Evolutionary conservation across 768 basidiomycete species (phyloP).

Genomic region (Jaapia argillacea): DNA sequence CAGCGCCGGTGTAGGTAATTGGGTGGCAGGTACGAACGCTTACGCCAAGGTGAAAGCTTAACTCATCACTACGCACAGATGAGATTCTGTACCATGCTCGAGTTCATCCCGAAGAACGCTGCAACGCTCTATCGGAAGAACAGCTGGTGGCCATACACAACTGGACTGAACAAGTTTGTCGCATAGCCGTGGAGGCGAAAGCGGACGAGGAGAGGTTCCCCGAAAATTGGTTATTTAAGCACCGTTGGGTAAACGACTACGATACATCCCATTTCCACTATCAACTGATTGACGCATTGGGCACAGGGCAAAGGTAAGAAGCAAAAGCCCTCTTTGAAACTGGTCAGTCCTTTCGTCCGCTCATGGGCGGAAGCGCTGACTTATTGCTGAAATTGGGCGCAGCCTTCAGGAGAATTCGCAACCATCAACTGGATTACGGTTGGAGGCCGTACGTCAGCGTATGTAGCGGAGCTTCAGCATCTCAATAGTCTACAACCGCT

Average conservation of each 20-base stretch:
- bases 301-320: slow-evolving; percentile 53
- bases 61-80: slow-evolving; percentile 33
- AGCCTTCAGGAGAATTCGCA: slow-evolving; percentile 64
- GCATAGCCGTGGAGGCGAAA: slow-evolving; percentile 53
- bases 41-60: too few relatives aligned
- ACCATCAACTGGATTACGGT: slow-evolving; percentile 70
- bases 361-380: background rate
- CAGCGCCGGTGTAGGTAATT: slow-evolving; percentile 75
- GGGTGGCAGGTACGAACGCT: slow-evolving; percentile 56
- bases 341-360: slow-evolving; percentile 24
- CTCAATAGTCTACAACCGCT: too few relatives aligned
- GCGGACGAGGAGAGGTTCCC: slow-evolving; percentile 65
- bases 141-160: slow-evolving; percentile 42
- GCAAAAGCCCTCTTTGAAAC: slow-evolving; percentile 30
- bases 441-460: slow-evolving; percentile 71
- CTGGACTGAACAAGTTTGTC: slow-evolving; percentile 45
- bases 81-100: slow-evolving; percentile 68
- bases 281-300: too few relatives aligned
- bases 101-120: slow-evolving; percentile 63
- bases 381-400: background rate
- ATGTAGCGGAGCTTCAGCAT: slow-evolving; percentile 51
- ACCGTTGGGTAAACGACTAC: slow-evolving; percentile 49
- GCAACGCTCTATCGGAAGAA: slow-evolving; percentile 38
- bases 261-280: too few relatives aligned
- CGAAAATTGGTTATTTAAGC: slow-evolving; percentile 53